Conservation (phyloP, 148 eudicot species). For the Rhododendron ferrugineum region DNA sequence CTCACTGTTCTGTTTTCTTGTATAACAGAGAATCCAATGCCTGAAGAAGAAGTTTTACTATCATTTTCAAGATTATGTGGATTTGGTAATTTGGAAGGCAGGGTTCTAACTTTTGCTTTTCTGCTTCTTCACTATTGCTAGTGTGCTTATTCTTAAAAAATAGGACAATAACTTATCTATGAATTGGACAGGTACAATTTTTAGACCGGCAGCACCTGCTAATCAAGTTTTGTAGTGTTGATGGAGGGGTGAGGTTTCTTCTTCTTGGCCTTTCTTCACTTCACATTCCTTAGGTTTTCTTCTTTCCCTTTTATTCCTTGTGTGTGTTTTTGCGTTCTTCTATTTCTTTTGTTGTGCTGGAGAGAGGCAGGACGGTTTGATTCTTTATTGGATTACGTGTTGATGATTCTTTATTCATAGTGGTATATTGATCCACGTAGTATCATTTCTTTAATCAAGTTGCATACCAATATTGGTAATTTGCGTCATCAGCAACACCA, state of each 20-base stretch:
- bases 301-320: not conserved
- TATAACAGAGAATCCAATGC: slow-evolving; percentile 77
- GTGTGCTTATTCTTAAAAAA: not conserved
- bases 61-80: slow-evolving; percentile 88
- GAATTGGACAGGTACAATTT: slow-evolving; percentile 73
- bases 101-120: slow-evolving; percentile 12
- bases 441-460: not conserved
- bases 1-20: slow-evolving; percentile 16
- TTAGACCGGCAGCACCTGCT: slow-evolving; percentile 91
- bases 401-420: not conserved
- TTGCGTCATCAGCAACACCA: not conserved
- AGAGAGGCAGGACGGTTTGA: not conserved
- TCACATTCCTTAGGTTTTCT: not conserved
- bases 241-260: slow-evolving; percentile 74
- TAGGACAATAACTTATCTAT: not conserved
- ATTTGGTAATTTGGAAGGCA: slow-evolving; percentile 96
- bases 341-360: not conserved
- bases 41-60: slow-evolving; percentile 94
- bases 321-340: not conserved
- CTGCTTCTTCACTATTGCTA: not conserved
- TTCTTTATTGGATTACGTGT: not conserved
- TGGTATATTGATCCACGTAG: not conserved
- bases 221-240: slow-evolving; percentile 96
- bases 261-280: slow-evolving; percentile 9
- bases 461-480: not conserved